phyloP scores from a whole-genome alignment of 371 early-diverging fungal species.

The Vairimorpha apis region DNA sequence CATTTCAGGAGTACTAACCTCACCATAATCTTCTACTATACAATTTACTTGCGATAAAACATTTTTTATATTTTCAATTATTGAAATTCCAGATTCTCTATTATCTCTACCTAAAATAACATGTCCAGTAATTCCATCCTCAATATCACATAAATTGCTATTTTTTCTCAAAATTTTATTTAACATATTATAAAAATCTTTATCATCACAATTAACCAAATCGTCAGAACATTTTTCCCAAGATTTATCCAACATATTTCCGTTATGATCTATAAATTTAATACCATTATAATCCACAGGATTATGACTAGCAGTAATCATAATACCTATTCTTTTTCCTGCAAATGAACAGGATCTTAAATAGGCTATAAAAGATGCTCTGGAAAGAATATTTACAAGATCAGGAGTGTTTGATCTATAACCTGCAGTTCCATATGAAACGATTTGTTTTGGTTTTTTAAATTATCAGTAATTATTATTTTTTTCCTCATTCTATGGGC shows the following conservation, averaged over 20 bases:
- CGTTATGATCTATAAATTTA: slow-evolving; percentile 92
- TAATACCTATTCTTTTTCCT: slow-evolving; percentile 83
- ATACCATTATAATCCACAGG: slow-evolving; percentile 93
- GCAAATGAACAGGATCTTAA: slow-evolving; percentile 76
- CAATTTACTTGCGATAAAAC: slow-evolving; percentile 72
- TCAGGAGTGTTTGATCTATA: slow-evolving; percentile 48
- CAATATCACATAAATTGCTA: slow-evolving; percentile 68
- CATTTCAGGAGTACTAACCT: slow-evolving; percentile 70
- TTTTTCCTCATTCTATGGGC: slow-evolving; percentile 19
- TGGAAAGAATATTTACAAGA: slow-evolving; percentile 68
- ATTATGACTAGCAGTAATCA: slow-evolving; percentile 99
- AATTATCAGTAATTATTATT: slow-evolving; percentile 27
- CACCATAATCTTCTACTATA: slow-evolving; percentile 71
- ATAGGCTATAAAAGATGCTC: slow-evolving; percentile 80
- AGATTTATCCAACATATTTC: slow-evolving; percentile 89
- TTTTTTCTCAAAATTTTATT: slow-evolving; percentile 67
- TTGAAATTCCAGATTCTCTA: slow-evolving; percentile 73
- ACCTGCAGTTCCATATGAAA: slow-evolving; percentile 63
- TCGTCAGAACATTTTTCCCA: slow-evolving; percentile 85
- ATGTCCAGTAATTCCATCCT: slow-evolving; percentile 54
- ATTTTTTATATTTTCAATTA: slow-evolving; percentile 71
- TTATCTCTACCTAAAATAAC: slow-evolving; percentile 58
- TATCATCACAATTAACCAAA: slow-evolving; percentile 76
- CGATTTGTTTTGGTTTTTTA: slow-evolving; percentile 35
- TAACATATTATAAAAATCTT: slow-evolving; percentile 66